Base-by-base conservation (phyloP, 352 stramenopile genomes). In the Pythium scleroteichum region DNA sequence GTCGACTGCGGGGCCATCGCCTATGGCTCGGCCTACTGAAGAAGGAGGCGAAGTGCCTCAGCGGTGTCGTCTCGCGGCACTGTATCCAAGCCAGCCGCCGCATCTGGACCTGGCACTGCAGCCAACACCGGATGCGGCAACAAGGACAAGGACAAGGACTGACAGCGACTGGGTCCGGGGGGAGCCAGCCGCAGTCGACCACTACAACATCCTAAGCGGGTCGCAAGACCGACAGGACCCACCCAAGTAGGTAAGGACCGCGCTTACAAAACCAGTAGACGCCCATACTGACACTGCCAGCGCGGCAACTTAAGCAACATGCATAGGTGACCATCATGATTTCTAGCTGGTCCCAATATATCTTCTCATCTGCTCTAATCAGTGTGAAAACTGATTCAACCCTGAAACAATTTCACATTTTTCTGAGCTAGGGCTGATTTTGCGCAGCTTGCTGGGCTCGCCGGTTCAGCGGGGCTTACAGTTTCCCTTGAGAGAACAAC, bases 381-480 rank as follows among this genome's bases (percentile, higher is more conserved):
- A 94, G 80, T 90, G 82, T 92, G 85, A 92, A 90, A 92, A 92
- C 82, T 92, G 82, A 87, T 90, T 90, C 73, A 73, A 69, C 53
- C 62, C 47, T 48, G 65, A 68, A 71, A 76, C 64, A 71, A 82
- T 91, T 93, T 91, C 79, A 91, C 80, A 87, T 88, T 86, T 73
- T 94, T 91, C 83, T 86, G 71, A 38, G 75, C 57, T 48, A 39
- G 16, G 35, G 51, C 29, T 44, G 24, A 13, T 42, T 12, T 41
- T 71, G 16, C 10, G 27, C 41, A 62, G 72, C 72, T 80, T 80
- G 69, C 66, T 75, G 54, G 32, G n/a, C 19, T n/a, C 49, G 55
- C 35, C 26, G 16, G 22, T 22, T 47, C 16, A 4, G 69, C 29
- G 29, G 10, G 53, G 41, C 53, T 53, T 47, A 61, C 53, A 61